These are phyloP conservation scores for Talaromyces sp. DNA, from an alignment of 2,329 filamentous ascomycete genomes.

Conservation along the genomic window DNA sequence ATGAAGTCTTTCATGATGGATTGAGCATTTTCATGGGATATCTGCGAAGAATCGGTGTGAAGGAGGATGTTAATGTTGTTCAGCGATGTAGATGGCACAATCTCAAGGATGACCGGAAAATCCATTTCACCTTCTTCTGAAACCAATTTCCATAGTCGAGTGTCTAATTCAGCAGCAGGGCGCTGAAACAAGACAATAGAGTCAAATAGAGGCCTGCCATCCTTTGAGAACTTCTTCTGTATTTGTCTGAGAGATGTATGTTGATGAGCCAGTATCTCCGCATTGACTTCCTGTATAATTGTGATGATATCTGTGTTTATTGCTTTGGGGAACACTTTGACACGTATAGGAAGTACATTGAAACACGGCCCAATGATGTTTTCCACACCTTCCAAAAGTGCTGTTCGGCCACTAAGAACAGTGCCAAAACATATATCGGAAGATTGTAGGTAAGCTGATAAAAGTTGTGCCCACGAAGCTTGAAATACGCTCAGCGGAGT, in stretches of 20 bases:
- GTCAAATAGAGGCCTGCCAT: constrained; percentile 67
- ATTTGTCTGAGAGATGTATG: constrained; percentile 72
- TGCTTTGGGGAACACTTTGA: constrained; percentile 50
- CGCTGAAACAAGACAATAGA: constrained; percentile 78
- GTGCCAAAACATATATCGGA: constrained; percentile 83
- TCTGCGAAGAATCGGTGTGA: constrained; percentile 54
- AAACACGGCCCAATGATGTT: constrained; percentile 84
- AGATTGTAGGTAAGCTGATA: constrained; percentile 57
- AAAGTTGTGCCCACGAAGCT: constrained; percentile 66
- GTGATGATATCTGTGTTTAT: constrained; percentile 60
- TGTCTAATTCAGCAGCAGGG: constrained; percentile 46
- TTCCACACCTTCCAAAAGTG: constrained; percentile 65
- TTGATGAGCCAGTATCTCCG: constrained; percentile 65
- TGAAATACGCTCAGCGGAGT: constrained; percentile 69
- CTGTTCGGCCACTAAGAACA: constrained; percentile 73
- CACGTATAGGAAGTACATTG: constrained; percentile 76
- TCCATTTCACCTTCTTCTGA: constrained; percentile 58
- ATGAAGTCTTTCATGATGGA: constrained; percentile 33
- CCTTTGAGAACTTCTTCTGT: constrained; percentile 53
- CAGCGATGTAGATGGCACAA: constrained; percentile 56
- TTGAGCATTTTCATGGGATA: constrained; percentile 27
- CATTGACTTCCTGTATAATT: constrained; percentile 61
- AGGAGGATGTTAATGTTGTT: constrained; percentile 60
- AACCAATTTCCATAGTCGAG: constrained; percentile 52
- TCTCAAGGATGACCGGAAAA: constrained; percentile 73